A percentile compares a stretch with the other conserved stretches of the same genome.
phyloP scores from a whole-genome alignment of 2,329 filamentous ascomycete species.

The Metarhizium humberi region DNA sequence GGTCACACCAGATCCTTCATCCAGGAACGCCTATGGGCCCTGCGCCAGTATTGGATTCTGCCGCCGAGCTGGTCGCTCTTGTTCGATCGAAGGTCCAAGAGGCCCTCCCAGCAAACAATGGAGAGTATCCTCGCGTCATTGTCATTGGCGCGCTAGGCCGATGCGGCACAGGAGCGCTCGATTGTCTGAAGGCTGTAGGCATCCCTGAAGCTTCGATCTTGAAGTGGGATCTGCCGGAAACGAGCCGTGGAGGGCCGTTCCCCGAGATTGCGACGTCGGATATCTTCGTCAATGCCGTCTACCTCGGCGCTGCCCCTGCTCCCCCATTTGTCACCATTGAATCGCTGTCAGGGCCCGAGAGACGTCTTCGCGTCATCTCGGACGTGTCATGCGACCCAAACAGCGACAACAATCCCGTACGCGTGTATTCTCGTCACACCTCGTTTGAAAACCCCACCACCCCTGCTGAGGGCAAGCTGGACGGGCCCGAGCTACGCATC shows the following conservation, averaged over 20 bases:
- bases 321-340: constrained; percentile 5
- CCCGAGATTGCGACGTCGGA: constrained; percentile 65
- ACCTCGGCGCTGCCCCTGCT: not conserved
- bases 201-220: constrained; percentile 36
- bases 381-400: constrained; percentile 71
- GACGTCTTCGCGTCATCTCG: constrained; percentile 71
- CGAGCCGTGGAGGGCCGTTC: constrained; percentile 62
- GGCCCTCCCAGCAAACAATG: constrained; percentile 37
- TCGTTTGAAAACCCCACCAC: constrained; percentile 84
- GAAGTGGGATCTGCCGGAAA: constrained; percentile 68
- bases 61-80: constrained; percentile 60
- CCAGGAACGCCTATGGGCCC: constrained; percentile 1
- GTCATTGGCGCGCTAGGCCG: constrained; percentile 80
- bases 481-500: constrained; percentile 55
- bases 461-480: constrained; percentile 47
- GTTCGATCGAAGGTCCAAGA: constrained; percentile 10
- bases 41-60: constrained; percentile 31
- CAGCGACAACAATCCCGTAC: constrained; percentile 61
- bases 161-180: constrained; percentile 77
- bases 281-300: constrained; percentile 55
- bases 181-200: constrained; percentile 67
- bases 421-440: constrained; percentile 76
- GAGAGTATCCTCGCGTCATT: constrained; percentile 61
- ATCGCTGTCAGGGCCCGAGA: constrained; percentile 48
- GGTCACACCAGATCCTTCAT: constrained; percentile 42